These are phyloP conservation scores for Neurospora tetrasperma DNA, from an alignment of 495 filamentous ascomycete species.

Conservation along the genomic window DNA sequence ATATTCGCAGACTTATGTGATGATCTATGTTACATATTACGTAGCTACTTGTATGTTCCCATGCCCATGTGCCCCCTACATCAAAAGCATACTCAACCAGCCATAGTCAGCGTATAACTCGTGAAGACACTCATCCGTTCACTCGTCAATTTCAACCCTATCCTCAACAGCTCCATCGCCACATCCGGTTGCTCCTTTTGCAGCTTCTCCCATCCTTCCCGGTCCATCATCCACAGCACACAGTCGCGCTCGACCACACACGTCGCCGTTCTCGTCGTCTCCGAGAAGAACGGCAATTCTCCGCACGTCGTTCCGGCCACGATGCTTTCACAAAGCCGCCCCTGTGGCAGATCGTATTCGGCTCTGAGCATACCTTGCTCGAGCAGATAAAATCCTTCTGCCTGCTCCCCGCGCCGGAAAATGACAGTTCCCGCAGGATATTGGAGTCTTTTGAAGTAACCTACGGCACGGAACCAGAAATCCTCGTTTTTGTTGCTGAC, in stretches of 20 bases:
- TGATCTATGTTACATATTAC: background rate
- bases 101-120: slow-evolving; percentile 33
- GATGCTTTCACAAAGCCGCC: slow-evolving; percentile 79
- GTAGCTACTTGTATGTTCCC: background rate
- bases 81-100: slow-evolving; percentile 14
- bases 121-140: slow-evolving; percentile 90
- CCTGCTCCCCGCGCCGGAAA: slow-evolving; percentile 59
- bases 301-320: slow-evolving; percentile 92
- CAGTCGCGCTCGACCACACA: slow-evolving; percentile 72
- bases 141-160: slow-evolving; percentile 77
- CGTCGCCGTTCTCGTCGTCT: slow-evolving; percentile 76
- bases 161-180: slow-evolving; percentile 71
- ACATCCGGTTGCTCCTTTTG: slow-evolving; percentile 61
- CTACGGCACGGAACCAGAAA: slow-evolving; percentile 76
- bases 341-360: slow-evolving; percentile 84
- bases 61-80: background rate
- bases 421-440: slow-evolving; percentile 60
- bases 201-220: slow-evolving; percentile 56
- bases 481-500: slow-evolving; percentile 77
- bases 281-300: slow-evolving; percentile 90
- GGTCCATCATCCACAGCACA: slow-evolving; percentile 70
- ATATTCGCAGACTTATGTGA: background rate
- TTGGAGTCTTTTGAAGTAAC: slow-evolving; percentile 59
- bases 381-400: slow-evolving; percentile 81
- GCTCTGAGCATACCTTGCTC: slow-evolving; percentile 80